phyloP scores from a whole-genome alignment of 805 yeast genomes.

The Saccharomyces paradoxus region DNA sequence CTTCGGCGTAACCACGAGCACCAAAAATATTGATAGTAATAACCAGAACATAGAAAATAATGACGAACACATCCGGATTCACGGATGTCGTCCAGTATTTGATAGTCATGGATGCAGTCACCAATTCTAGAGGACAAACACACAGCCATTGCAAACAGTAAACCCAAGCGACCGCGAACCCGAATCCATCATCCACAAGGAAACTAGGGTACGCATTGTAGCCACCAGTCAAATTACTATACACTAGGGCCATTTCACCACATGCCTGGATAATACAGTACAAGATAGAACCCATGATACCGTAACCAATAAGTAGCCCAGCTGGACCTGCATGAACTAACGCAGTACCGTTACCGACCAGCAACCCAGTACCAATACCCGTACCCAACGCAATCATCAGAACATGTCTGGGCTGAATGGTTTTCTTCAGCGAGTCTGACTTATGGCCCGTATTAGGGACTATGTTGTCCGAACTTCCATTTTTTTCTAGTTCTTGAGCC shows the following conservation, averaged over 20 bases:
- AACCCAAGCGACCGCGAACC: constrained; percentile 56
- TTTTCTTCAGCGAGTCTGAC: constrained; percentile 21
- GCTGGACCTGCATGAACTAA: constrained; percentile 41
- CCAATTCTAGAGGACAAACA: constrained; percentile 55
- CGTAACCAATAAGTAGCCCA: constrained; percentile 46
- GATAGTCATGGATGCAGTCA: constrained; percentile 56
- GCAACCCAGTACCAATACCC: constrained; percentile 71
- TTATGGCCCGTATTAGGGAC: background rate
- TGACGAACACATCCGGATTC: constrained; percentile 51
- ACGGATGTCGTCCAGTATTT: constrained; percentile 48
- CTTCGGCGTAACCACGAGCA: constrained; percentile 53
- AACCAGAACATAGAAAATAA: constrained; percentile 42
- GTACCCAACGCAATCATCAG: constrained; percentile 78
- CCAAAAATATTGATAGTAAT: constrained; percentile 43
- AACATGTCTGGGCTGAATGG: constrained; percentile 40
- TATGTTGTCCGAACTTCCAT: background rate
- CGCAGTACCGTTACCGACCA: constrained; percentile 49
- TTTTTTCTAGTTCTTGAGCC: background rate
- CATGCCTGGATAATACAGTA: constrained; percentile 53
- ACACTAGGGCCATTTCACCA: constrained; percentile 60
- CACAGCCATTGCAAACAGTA: constrained; percentile 58
- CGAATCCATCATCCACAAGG: constrained; percentile 48
- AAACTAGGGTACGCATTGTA: constrained; percentile 50
- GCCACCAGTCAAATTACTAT: constrained; percentile 51
- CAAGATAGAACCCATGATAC: constrained; percentile 49